phyloP scores from a whole-genome alignment of 2,329 filamentous ascomycete genomes.

The Colletotrichum orchidophilum region DNA sequence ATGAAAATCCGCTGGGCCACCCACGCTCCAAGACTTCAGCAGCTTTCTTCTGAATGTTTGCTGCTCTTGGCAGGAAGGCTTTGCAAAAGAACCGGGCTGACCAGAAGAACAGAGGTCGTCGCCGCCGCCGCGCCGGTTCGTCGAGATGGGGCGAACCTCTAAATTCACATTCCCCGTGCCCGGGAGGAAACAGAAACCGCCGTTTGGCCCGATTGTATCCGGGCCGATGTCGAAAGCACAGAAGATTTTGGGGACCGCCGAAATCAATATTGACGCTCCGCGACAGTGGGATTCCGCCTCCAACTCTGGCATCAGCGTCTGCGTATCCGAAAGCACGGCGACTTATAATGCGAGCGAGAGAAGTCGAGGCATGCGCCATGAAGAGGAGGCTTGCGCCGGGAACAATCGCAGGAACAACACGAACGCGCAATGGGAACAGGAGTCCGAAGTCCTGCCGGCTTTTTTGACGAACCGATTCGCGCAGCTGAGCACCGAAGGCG shows the following conservation, averaged over 20 bases:
- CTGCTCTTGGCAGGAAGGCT: neutral
- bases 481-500: conserved; percentile 21
- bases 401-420: conserved; percentile 38
- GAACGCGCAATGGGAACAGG: conserved; percentile 52
- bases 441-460: conserved; percentile 57
- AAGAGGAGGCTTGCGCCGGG: conserved; percentile 24
- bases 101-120: conserved; percentile 12
- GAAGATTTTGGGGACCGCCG: conserved; percentile 58
- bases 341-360: conserved; percentile 43
- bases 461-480: conserved; percentile 36
- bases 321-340: conserved; percentile 50
- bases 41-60: too few relatives aligned
- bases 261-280: conserved; percentile 52
- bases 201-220: conserved; percentile 40
- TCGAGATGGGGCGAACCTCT: conserved; percentile 49
- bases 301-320: conserved; percentile 55
- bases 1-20: conserved; percentile 11
- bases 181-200: conserved; percentile 55
- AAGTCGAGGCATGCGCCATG: neutral
- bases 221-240: conserved; percentile 60
- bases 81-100: conserved; percentile 10
- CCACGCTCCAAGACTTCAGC: neutral
- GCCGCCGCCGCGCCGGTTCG: neutral
- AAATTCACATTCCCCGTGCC: conserved; percentile 61
- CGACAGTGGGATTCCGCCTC: conserved; percentile 55